Base-by-base conservation (phyloP, 441 rosid genomes). In the Pelargonium australe region DNA sequence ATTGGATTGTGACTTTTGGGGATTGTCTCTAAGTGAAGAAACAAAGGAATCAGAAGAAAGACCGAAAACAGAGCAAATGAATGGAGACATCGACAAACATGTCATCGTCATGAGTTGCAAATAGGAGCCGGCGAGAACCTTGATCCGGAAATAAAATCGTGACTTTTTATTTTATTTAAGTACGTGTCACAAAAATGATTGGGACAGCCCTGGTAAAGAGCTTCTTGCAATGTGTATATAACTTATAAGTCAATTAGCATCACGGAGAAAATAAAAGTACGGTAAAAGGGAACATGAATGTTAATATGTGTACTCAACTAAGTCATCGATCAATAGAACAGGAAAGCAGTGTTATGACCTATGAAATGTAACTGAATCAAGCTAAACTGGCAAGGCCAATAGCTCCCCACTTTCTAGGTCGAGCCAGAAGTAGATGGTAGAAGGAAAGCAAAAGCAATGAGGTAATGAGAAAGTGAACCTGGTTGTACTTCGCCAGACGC, bases 401-500 rank as follows among this genome's bases (percentile, higher is more conserved):
- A 14, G 55, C 55, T 49, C 12, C 16, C 55, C 5, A 49, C n/a
- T 49, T 49, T 13, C 55, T 49, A 49, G 4, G 55, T 49, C n/a
- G n/a, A 34, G 66, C n/a, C 41, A 63, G 44, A 28, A 57, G 11
- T 17, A 44, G 28, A 16, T 20, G 23, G 10, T 25, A 25, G 17
- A 40, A 23, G 51, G 60, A 8, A 53, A 64, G 37, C n/a, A 5
- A 49, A 31, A 25, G 31, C 31, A 10, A 25, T 49, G 3, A 43
- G 75, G 20, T 13, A 19, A 19, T 34, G 31, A 71, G 69, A 53
- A 64, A 66, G 68, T 68, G 68, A 73, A 90, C 99, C 97, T 95
- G 98, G 75, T 95, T 95, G 84, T 91, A 95, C 77, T 95, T 95
- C 61, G 89, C 89, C 62, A 90, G 74, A 60, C 98, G 85, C 81